These are phyloP conservation scores for Heliosperma pusillum DNA, from an alignment of 148 eudicot genomes.

Conservation along the genomic window DNA sequence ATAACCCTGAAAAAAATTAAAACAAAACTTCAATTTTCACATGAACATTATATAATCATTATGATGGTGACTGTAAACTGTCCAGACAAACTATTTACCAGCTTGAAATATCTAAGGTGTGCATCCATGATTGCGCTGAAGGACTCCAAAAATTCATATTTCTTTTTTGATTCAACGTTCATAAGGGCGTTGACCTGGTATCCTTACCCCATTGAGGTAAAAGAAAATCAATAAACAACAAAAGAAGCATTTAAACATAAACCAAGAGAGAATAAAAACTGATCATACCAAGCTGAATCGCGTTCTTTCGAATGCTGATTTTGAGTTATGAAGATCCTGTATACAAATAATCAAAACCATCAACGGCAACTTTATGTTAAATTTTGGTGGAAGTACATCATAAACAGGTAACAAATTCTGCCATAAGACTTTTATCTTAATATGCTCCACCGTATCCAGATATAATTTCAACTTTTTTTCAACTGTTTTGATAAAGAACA, in stretches of 20 bases:
- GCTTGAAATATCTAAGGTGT: constrained; percentile 88
- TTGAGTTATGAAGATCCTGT: constrained; percentile 86
- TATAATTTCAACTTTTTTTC: background rate
- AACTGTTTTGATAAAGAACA: background rate
- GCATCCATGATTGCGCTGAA: constrained; percentile 98
- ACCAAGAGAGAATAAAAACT: constrained; percentile 6
- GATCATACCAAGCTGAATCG: constrained; percentile 83
- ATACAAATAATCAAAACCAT: constrained; percentile 10
- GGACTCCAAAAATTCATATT: constrained; percentile 86
- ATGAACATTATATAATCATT: constrained; percentile 6
- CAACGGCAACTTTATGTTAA: background rate
- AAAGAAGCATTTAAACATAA: constrained; percentile 12
- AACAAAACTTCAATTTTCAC: constrained; percentile 16
- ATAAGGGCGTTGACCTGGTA: constrained; percentile 84
- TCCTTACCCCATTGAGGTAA: constrained; percentile 42
- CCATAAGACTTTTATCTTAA: background rate
- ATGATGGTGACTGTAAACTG: constrained; percentile 3
- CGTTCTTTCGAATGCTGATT: constrained; percentile 86
- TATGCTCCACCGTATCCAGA: background rate
- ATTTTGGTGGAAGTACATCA: constrained; percentile 4
- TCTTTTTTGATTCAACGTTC: constrained; percentile 89
- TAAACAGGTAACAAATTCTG: background rate
- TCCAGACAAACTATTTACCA: constrained; percentile 38
- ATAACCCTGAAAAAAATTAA: constrained; percentile 63
- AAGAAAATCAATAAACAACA: constrained; percentile 12